Evolutionary conservation across 2,329 filamentous ascomycete genomes (phyloP), one percentile per base, ranked within the genome.

Genomic region (Colletotrichum orbiculare): DNA sequence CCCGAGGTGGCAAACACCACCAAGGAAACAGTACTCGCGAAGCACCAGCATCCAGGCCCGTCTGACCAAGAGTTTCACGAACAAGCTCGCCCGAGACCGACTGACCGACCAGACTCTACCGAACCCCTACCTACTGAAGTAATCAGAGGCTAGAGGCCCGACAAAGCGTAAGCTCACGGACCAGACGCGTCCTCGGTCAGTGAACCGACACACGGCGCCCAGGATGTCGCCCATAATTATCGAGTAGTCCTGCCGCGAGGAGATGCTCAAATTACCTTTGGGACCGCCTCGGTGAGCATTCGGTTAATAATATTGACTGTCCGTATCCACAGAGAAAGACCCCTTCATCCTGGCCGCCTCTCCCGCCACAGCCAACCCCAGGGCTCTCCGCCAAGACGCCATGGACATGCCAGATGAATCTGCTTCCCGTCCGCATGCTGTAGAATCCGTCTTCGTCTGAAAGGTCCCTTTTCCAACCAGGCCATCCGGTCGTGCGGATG

Each of bases 101-200:
- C 25, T 34, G 35, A 41, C 12, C 11, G 8, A 45, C 34, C 43
- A 45, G 17, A 47, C 37, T 34, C 37, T 34, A 38, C 47, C 52
- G 25, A 4, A 25, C 25, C 25, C 25, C 25, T 25, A 25, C 38
- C 38, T 25, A 42, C n/a, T 17, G 15, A 5, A 33, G 15, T 25
- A 33, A 35, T n/a, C 25, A 11, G 39, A 42, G 33, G 42, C 13
- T 15, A 43, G 13, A 43, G 13, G 42, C 12, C 35, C n/a, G 12
- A 52, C 57, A 25, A 50, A 65, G 58, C 63, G 57, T 50, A 25
- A 11, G 12, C 57, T n/a, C 62, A 65, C 62, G 46, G 62, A 46
- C 57, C 62, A 43, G 46, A 50, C 25, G 55, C 46, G 34, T 50
- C 52, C 25, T 63, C 60, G 46, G 34, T 6, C 11, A n/a, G 1